A percentile compares a stretch with the other conserved stretches of the same genome.
These are phyloP conservation scores for Apiospora koreana DNA, from an alignment of 2,329 filamentous ascomycete genomes.

Conservation along the genomic window DNA sequence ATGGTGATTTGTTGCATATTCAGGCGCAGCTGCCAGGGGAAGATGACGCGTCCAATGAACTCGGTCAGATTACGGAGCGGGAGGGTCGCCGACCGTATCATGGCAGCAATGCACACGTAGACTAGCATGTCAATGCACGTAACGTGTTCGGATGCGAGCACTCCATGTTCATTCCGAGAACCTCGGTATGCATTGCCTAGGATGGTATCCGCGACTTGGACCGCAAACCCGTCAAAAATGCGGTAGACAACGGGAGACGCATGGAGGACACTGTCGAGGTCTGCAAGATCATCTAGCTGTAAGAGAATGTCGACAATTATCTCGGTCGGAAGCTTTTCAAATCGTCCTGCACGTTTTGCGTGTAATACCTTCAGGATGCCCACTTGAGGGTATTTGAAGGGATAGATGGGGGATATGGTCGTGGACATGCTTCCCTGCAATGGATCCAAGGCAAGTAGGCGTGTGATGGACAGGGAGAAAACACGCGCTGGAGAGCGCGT, in stretches of 20 bases:
- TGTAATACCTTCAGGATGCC: neutral
- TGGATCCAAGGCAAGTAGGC: neutral
- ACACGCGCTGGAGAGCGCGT: too few species aligned
- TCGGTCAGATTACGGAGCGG: neutral
- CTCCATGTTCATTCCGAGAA: too few species aligned
- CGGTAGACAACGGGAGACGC: constrained; percentile 3
- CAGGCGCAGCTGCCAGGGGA: neutral
- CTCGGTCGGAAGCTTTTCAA: neutral
- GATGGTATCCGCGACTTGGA: neutral
- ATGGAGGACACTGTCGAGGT: neutral
- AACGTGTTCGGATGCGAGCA: too few species aligned
- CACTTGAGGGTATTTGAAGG: neutral
- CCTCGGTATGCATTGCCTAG: neutral
- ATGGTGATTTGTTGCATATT: too few species aligned
- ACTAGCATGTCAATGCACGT: neutral
- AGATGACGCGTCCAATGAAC: neutral
- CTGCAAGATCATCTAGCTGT: neutral
- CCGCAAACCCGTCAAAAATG: neutral
- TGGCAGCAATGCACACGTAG: neutral
- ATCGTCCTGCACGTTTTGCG: neutral
- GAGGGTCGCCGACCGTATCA: neutral
- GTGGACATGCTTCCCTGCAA: neutral
- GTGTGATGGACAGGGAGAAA: too few species aligned
- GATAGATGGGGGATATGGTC: neutral
- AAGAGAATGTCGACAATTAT: neutral